Conservation (phyloP, 805 yeast species). For the Ogataea methanolica region DNA sequence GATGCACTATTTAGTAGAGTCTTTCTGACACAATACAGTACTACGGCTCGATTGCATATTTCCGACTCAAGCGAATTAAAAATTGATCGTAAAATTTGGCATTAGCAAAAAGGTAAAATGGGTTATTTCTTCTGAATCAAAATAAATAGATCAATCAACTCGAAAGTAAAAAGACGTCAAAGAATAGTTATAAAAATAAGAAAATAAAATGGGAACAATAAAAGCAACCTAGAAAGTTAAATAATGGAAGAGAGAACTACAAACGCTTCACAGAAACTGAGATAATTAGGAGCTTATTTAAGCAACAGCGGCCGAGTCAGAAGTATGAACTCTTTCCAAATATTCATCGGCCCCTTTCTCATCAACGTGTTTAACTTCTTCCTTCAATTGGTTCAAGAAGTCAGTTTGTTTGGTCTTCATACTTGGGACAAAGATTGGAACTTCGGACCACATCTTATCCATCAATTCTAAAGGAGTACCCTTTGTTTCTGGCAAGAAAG, state of each 20-base stretch:
- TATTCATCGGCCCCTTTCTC: constrained; percentile 4
- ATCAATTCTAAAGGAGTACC: constrained; percentile 14
- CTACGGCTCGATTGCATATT: too few relatives aligned
- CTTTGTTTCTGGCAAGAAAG: constrained; percentile 30
- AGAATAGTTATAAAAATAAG: not conserved
- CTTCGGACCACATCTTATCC: constrained; percentile 9
- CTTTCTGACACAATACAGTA: too few relatives aligned
- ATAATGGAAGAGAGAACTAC: not conserved
- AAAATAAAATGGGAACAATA: not conserved
- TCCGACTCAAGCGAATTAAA: too few relatives aligned
- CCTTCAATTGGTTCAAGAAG: constrained; percentile 4
- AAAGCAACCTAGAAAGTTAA: not conserved
- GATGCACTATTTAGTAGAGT: too few relatives aligned
- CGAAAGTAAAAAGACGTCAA: not conserved
- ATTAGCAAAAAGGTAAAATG: too few relatives aligned
- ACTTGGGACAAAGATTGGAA: constrained; percentile 5
- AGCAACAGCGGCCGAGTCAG: not conserved
- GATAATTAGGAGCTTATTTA: not conserved
- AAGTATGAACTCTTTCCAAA: not conserved
- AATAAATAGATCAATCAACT: too few relatives aligned
- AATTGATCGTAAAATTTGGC: too few relatives aligned
- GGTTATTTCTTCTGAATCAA: too few relatives aligned
- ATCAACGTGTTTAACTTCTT: constrained; percentile 6
- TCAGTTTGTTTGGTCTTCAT: constrained; percentile 6
- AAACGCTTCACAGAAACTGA: not conserved